A percentile compares a stretch with the other conserved stretches of the same genome.
These are phyloP conservation scores for Penicillium sp. DNA, from an alignment of 2,329 filamentous ascomycete genomes.

Conservation along the genomic window DNA sequence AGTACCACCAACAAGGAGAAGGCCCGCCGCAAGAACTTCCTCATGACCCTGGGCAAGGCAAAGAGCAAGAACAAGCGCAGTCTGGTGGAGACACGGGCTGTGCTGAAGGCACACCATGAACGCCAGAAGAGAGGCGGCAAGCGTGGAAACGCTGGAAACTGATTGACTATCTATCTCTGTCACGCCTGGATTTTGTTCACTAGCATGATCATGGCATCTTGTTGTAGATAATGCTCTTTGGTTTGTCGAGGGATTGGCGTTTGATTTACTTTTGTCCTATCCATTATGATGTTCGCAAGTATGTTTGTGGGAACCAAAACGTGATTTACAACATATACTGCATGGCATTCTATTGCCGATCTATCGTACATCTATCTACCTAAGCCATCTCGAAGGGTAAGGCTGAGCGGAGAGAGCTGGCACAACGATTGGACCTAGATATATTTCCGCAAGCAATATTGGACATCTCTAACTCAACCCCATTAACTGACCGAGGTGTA, in stretches of 20 bases:
- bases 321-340: neutral
- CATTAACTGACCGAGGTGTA: neutral
- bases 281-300: neutral
- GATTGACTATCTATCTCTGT: neutral
- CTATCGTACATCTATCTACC: too few species aligned
- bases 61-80: constrained; percentile 95
- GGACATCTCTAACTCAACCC: neutral
- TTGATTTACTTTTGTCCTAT: neutral
- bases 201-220: neutral
- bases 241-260: neutral
- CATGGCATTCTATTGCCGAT: neutral
- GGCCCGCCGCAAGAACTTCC: constrained; percentile 93
- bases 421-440: neutral
- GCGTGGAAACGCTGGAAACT: constrained; percentile 64
- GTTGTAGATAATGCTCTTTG: neutral
- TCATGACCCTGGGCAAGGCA: constrained; percentile 97
- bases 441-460: neutral
- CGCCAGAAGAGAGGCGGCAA: constrained; percentile 81
- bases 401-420: neutral
- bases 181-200: neutral
- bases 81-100: constrained; percentile 79
- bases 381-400: neutral
- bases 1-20: constrained; percentile 98
- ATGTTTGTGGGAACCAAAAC: neutral
- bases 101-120: constrained; percentile 78